Conservation (phyloP, 2,329 filamentous ascomycete genomes). For the Pestalotiopsis sp. region DNA sequence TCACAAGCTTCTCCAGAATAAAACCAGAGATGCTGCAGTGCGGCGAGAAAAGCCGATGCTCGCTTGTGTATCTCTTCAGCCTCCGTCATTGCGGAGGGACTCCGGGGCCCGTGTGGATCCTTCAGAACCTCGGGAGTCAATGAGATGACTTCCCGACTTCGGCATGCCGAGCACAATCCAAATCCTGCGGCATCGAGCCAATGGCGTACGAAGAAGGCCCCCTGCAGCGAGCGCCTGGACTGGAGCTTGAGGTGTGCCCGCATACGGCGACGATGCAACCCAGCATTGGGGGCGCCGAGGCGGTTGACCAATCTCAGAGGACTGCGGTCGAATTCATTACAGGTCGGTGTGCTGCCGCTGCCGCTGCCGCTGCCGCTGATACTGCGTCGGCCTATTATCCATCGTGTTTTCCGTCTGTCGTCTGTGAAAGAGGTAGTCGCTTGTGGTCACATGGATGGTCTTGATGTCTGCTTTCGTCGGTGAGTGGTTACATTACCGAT, state of each 20-base stretch:
- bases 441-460: not conserved
- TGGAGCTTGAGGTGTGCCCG: not conserved
- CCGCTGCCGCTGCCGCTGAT: not conserved
- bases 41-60: not conserved
- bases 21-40: not conserved
- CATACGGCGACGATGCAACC: not conserved
- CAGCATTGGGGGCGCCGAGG: not conserved
- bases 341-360: slow-evolving; percentile 1
- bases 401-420: no score
- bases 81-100: not conserved
- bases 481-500: no score
- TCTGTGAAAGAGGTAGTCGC: no score
- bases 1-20: not conserved
- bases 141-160: not conserved
- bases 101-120: not conserved
- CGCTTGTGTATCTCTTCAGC: not conserved
- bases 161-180: not conserved
- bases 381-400: no score
- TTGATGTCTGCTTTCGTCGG: no score
- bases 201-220: not conserved
- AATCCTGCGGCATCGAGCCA: not conserved
- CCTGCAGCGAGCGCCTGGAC: not conserved
- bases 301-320: not conserved
- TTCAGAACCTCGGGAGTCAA: not conserved
- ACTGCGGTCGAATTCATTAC: not conserved